phyloP scores from a whole-genome alignment of 1,284 basidiomycete species.

The Cryptococcus neoformans region DNA sequence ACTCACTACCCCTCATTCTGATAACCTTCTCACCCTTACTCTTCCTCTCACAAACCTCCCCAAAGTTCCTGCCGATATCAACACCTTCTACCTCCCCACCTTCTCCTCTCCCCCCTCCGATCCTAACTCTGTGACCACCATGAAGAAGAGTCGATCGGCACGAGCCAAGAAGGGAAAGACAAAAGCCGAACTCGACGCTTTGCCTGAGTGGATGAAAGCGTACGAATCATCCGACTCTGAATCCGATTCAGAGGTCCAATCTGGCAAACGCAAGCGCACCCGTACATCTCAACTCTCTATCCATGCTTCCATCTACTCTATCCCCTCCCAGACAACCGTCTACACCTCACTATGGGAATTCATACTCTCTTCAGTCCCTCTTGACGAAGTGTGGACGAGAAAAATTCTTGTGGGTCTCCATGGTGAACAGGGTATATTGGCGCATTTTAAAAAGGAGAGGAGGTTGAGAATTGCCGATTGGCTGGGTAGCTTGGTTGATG shows the following conservation, averaged over 20 bases:
- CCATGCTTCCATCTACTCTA: conserved; percentile 32
- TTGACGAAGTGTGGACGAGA: conserved; percentile 35
- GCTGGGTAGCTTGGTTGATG: conserved; percentile 82
- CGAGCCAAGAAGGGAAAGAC: conserved; percentile 15
- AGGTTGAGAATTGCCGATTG: conserved; percentile 89
- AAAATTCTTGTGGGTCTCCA: conserved; percentile 40
- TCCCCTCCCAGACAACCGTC: conserved; percentile 26
- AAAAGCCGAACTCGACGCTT: conserved; percentile 28
- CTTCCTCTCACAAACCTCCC: conserved; percentile 81
- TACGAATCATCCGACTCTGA: conserved; percentile 39
- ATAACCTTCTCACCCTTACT: conserved; percentile 72
- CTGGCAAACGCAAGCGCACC: conserved; percentile 25
- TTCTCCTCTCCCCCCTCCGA: conserved; percentile 60
- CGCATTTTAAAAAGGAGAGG: conserved; percentile 41
- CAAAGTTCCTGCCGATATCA: conserved; percentile 67
- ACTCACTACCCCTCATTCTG: conserved; percentile 29
- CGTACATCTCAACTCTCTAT: conserved; percentile 37
- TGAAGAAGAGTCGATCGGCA: conserved; percentile 8
- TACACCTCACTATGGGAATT: conserved; percentile 42
- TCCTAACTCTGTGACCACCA: not conserved
- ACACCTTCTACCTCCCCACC: conserved; percentile 82
- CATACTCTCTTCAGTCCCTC: conserved; percentile 18
- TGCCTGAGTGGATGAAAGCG: conserved; percentile 50
- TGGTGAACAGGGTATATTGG: conserved; percentile 44
- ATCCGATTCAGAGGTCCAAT: conserved; percentile 53